These are phyloP conservation scores for Porphyrellus cyaneotinctus DNA, from an alignment of 768 basidiomycete genomes.

Conservation along the genomic window DNA sequence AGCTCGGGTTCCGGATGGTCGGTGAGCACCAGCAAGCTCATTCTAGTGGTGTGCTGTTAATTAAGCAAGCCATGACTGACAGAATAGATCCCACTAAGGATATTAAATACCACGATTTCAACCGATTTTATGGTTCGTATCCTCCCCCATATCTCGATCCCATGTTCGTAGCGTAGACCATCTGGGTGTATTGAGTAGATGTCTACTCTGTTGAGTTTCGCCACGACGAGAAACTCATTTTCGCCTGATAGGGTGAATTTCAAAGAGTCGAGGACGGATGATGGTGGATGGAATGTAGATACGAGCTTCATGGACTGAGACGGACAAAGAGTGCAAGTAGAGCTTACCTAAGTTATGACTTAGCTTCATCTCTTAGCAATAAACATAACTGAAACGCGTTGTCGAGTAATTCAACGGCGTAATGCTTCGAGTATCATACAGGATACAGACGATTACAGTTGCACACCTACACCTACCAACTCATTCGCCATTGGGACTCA, in stretches of 20 bases:
- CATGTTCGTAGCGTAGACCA: conserved; percentile 58
- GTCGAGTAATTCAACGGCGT: no score
- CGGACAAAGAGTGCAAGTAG: background rate
- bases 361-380: no score
- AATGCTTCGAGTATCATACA: conserved; percentile 5
- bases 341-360: background rate
- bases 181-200: conserved; percentile 61
- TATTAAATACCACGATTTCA: conserved; percentile 45
- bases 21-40: conserved; percentile 58
- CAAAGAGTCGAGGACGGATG: conserved; percentile 65
- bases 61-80: conserved; percentile 6
- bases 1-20: conserved; percentile 77
- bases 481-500: conserved; percentile 4
- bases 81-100: background rate
- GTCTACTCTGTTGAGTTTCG: conserved; percentile 62
- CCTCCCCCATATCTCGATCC: conserved; percentile 66
- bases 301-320: conserved; percentile 53
- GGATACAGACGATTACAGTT: background rate
- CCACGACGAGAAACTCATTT: conserved; percentile 60
- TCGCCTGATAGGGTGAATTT: conserved; percentile 60
- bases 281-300: conserved; percentile 72
- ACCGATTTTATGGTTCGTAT: conserved; percentile 53
- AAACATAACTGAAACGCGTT: no score
- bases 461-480: background rate
- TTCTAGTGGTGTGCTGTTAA: conserved; percentile 31